Evolutionary conservation across 257 asterid species (phyloP).

Genomic region (Euphrasia confusa): DNA sequence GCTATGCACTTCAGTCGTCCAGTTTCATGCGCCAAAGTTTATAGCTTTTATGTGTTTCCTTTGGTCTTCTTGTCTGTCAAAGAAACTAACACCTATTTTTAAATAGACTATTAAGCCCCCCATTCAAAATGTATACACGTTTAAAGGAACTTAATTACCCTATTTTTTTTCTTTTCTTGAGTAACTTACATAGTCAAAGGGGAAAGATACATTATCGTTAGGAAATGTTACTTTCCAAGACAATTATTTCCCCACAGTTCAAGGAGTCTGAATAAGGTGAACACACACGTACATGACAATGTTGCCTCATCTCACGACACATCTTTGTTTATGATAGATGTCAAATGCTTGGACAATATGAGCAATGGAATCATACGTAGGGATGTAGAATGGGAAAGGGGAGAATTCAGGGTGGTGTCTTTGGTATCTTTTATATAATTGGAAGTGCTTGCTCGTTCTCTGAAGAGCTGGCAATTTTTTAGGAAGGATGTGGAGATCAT

Average conservation of each 20-base stretch:
- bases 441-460: conserved; percentile 89
- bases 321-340: conserved; percentile 91
- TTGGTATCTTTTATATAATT: conserved; percentile 60
- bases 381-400: conserved; percentile 95
- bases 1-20: too few species aligned
- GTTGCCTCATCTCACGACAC: conserved; percentile 70
- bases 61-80: too few species aligned
- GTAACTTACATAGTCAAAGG: conserved; percentile 20
- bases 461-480: conserved; percentile 72
- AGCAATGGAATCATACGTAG: conserved; percentile 98
- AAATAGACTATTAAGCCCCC: too few species aligned
- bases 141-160: not conserved
- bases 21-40: too few species aligned
- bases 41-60: too few species aligned
- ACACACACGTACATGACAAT: conserved; percentile 35
- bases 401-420: conserved; percentile 81
- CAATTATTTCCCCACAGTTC: conserved; percentile 24
- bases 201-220: conserved; percentile 13
- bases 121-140: too few species aligned
- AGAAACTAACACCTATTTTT: too few species aligned
- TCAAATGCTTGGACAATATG: conserved; percentile 96
- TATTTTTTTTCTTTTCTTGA: not conserved
- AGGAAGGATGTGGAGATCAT: conserved; percentile 78
- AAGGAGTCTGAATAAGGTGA: conserved; percentile 35
- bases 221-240: conserved; percentile 31